Evolutionary conservation across 768 basidiomycete genomes (phyloP), one percentile per base, ranked within the genome.

Genomic region (Hericium alpestre): DNA sequence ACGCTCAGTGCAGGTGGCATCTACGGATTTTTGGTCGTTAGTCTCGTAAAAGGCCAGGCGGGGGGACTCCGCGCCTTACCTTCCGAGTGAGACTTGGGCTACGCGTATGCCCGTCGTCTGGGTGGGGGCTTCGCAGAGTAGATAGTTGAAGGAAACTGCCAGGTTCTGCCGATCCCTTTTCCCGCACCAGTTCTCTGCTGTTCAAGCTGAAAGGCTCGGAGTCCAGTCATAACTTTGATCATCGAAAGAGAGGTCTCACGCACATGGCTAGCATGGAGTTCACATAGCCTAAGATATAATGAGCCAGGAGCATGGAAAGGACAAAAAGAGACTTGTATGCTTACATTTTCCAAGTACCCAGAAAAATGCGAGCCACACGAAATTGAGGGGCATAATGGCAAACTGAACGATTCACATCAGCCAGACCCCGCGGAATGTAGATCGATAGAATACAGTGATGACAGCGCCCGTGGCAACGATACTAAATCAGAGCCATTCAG

Each of bases 261-360:
- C 68, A 79, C 78, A 77, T 72, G 46, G 77, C 77, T n/a, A 80
- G 66, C 25, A 77, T 64, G 1, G 77, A 79, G 59, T 79, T 80
- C 20, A 79, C 76, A 59, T 80, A 78, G 60, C 75, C 78, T 79
- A 55, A 39, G 51, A 52, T 55, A 39, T 15, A n/a, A 23, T 61
- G 13, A 46, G 43, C 43, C n/a, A 49, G 20, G 53, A 11, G 12
- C 43, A 20, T 9, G 43, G 9, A 18, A n/a, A n/a, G 3, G 4
- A 9, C 4, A 10, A n/a, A 46, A 16, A 3, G 2, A 20, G 32
- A 32, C 25, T 25, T 15, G 13, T 22, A 3, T 18, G 61, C 75
- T 58, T 56, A 78, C 79, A 78, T 72, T 78, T 80, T 27, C 76
- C 76, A 49, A 76, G 65, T 22, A 76, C 59, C 77, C 77, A 80